These are phyloP conservation scores for Suhomyces tanzawaensis DNA, from an alignment of 805 yeast genomes.

Conservation along the genomic window DNA sequence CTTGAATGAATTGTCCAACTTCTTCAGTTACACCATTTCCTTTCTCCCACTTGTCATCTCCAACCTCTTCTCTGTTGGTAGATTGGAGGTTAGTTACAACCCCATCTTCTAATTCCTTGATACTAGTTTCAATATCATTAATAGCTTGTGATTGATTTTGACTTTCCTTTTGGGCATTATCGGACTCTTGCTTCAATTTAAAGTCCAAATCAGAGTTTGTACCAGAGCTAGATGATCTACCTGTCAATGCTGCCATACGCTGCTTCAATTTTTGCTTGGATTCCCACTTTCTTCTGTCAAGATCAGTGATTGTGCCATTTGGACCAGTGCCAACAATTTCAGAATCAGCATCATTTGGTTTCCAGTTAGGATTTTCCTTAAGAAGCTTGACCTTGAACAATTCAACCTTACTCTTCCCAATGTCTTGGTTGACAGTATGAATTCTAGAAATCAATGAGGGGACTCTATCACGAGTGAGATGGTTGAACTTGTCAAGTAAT, in stretches of 20 bases:
- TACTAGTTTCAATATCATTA: conserved; percentile 68
- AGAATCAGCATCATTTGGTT: conserved; percentile 31
- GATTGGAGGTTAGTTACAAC: conserved; percentile 43
- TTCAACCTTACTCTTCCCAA: conserved; percentile 64
- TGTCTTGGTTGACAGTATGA: conserved; percentile 61
- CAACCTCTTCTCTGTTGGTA: conserved; percentile 43
- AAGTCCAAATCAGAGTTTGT: conserved; percentile 54
- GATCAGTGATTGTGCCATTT: conserved; percentile 80
- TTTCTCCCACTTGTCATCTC: conserved; percentile 72
- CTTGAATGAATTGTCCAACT: conserved; percentile 60
- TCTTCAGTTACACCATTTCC: conserved; percentile 71
- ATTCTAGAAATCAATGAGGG: conserved; percentile 70
- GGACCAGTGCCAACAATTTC: conserved; percentile 77
- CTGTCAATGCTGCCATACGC: conserved; percentile 91
- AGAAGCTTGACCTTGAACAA: conserved; percentile 53
- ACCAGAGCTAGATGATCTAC: conserved; percentile 51
- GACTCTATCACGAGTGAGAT: conserved; percentile 61
- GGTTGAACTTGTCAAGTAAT: conserved; percentile 56
- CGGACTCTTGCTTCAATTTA: conserved; percentile 50
- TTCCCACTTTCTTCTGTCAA: conserved; percentile 76
- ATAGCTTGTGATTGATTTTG: conserved; percentile 58
- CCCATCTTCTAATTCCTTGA: conserved; percentile 58
- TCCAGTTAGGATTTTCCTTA: conserved; percentile 66
- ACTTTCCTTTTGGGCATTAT: conserved; percentile 51
- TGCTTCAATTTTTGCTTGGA: conserved; percentile 76